Percentiles rank a stretch among this genome's conserved stretches.
Evolutionary conservation across 2,329 filamentous ascomycete species (phyloP).

Genomic region (Metarhizium guizhouense): DNA sequence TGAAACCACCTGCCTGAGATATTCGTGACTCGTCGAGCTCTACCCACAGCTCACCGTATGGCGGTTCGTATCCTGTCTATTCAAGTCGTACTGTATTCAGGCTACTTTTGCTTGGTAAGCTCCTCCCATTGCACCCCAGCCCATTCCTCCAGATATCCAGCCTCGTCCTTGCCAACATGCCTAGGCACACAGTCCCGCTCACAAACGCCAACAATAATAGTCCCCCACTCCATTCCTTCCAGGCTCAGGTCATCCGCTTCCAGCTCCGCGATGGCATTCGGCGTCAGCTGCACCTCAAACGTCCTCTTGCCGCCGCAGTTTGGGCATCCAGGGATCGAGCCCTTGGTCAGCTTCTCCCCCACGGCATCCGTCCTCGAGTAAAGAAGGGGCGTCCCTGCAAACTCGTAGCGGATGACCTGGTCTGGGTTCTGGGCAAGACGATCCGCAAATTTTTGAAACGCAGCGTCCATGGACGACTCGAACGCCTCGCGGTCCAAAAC

Average conservation of each 20-base stretch:
- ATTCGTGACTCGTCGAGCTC: background rate
- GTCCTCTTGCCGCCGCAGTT: constrained; percentile 67
- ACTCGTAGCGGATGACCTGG: constrained; percentile 75
- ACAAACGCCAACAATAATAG: constrained; percentile 80
- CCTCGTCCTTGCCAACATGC: constrained; percentile 49
- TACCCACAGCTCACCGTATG: too few species aligned
- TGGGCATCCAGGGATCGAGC: constrained; percentile 62
- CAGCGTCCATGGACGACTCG: constrained; percentile 64
- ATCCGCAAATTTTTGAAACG: constrained; percentile 75
- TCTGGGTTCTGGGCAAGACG: constrained; percentile 72
- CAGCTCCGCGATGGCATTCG: constrained; percentile 80
- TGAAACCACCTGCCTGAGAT: background rate
- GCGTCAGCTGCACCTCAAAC: constrained; percentile 89
- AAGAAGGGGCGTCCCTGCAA: constrained; percentile 61
- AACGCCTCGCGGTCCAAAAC: constrained; percentile 61
- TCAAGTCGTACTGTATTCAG: background rate
- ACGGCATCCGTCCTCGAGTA: constrained; percentile 72
- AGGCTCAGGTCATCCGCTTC: constrained; percentile 65
- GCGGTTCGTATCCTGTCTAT: background rate
- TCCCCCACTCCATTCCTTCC: constrained; percentile 98
- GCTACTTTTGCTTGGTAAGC: constrained; percentile 29
- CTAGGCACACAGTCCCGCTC: constrained; percentile 63
- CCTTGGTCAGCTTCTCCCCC: constrained; percentile 50
- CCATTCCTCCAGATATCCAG: constrained; percentile 90
- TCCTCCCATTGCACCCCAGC: constrained; percentile 98